Conservation (phyloP, 805 yeast species). For the Metschnikowia noctiluminum region DNA sequence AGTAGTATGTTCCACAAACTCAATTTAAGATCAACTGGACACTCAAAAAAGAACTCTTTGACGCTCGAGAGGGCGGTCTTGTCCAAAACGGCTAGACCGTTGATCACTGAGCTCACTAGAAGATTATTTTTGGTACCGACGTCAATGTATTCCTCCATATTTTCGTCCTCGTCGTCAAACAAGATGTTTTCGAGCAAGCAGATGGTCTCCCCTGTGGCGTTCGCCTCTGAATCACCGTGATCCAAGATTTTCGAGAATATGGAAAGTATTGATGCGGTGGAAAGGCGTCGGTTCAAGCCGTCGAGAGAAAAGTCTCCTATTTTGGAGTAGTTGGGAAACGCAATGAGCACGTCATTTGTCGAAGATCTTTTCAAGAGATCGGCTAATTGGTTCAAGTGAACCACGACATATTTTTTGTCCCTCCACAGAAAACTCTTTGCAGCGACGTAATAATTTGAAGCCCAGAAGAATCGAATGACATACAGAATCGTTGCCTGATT, state of each 20-base stretch:
- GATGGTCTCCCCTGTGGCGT: conserved; percentile 32
- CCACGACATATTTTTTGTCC: conserved; percentile 26
- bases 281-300: conserved; percentile 56
- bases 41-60: conserved; percentile 53
- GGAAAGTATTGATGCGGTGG: conserved; percentile 67
- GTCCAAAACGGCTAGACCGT: conserved; percentile 16
- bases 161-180: conserved; percentile 20
- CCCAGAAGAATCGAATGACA: conserved; percentile 28
- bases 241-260: conserved; percentile 55
- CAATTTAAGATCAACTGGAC: conserved; percentile 64
- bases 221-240: conserved; percentile 21
- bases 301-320: conserved; percentile 54
- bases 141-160: not conserved
- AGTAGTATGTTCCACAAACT: conserved; percentile 75
- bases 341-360: conserved; percentile 25
- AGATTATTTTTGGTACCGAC: conserved; percentile 3
- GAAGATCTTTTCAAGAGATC: conserved; percentile 6
- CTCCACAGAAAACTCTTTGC: conserved; percentile 29
- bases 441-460: conserved; percentile 18
- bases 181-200: conserved; percentile 46
- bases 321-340: conserved; percentile 54
- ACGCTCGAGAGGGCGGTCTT: conserved; percentile 44
- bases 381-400: conserved; percentile 44
- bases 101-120: conserved; percentile 13
- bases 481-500: not conserved